Evolutionary conservation across 352 stramenopile genomes (phyloP), one percentile per base, ranked within the genome.

Genomic region (Phytopythium helicoides): DNA sequence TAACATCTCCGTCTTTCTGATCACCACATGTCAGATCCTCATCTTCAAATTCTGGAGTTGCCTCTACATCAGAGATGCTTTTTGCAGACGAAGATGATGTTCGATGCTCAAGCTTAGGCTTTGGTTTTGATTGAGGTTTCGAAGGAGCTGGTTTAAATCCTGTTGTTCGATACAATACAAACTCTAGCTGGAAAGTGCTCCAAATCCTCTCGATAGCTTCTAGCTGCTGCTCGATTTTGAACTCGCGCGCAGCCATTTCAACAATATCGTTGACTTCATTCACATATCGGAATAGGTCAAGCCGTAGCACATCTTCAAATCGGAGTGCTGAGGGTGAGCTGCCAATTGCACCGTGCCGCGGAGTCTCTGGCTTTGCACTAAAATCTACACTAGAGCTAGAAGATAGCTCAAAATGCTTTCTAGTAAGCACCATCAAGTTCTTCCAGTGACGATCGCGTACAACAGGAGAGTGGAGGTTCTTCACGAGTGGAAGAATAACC

Each of bases 171-270:
- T 97, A 97, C 12, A 85, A 63, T 23, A 96, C 76, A 60, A 98
- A 98, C 44, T 97, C 86, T 22, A 98, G 89, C 48, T 89, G 76
- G 45, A 98, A 92, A n/a, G 76, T 67, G 41, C 70, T 78, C 95
- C 94, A 98, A 3, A 86, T 74, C 3, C 58, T 78, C 66, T 97
- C 90, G 47, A 98, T 98, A 15, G 95, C 73, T 3, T 69, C 75
- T n/a, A 98, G 69, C 46, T 98, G 95, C 56, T 97, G 96, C 58
- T 98, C 95, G 54, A 98, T 98, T 69, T 98, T 98, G 52, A 97
- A 95, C 50, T 98, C 95, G n/a, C 97, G 96, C 15, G 78, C 89
- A 46, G 94, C 95, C 53, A 97, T 96, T 64, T 98, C 94, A 1
- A 98, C 89, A 19, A 98, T 78, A 44, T 98, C 94, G 56, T 95